A percentile compares a stretch with the other conserved stretches of the same genome.
Evolutionary conservation across 2,329 filamentous ascomycete genomes (phyloP).

Genomic region (Botryotinia calthae): DNA sequence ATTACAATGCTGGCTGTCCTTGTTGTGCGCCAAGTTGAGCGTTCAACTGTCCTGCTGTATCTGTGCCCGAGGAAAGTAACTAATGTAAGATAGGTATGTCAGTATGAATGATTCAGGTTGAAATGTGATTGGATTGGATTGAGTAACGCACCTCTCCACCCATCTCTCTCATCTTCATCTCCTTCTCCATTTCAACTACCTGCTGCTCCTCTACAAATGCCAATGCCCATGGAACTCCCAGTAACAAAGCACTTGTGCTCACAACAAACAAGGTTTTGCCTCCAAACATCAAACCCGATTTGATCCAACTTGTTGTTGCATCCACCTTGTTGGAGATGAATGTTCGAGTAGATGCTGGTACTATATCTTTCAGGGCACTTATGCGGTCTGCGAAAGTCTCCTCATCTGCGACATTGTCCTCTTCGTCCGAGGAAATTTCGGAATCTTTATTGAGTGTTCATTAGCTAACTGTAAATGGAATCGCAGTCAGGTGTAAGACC

Average conservation of each 20-base stretch:
- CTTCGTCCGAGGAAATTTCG: constrained; percentile 78
- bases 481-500: constrained; percentile 29
- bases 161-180: constrained; percentile 92
- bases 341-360: constrained; percentile 69
- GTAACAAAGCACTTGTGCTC: constrained; percentile 80
- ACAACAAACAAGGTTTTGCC: constrained; percentile 90
- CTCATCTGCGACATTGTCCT: constrained; percentile 58
- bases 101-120: constrained; percentile 13
- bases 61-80: constrained; percentile 31
- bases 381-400: constrained; percentile 66
- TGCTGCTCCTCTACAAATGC: constrained; percentile 96
- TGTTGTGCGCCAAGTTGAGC: constrained; percentile 34
- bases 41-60: constrained; percentile 30
- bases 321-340: constrained; percentile 61
- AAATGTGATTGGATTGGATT: not conserved
- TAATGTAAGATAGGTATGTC: constrained; percentile 20
- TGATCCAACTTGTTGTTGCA: constrained; percentile 55
- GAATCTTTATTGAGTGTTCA: constrained; percentile 55
- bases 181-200: constrained; percentile 94
- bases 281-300: constrained; percentile 63
- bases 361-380: constrained; percentile 70
- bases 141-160: constrained; percentile 66
- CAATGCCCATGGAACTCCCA: constrained; percentile 90
- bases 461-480: constrained; percentile 25
- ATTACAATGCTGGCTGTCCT: constrained; percentile 37